phyloP scores from a whole-genome alignment of 2,329 filamentous ascomycete species.

The Spiromastix sp. region DNA sequence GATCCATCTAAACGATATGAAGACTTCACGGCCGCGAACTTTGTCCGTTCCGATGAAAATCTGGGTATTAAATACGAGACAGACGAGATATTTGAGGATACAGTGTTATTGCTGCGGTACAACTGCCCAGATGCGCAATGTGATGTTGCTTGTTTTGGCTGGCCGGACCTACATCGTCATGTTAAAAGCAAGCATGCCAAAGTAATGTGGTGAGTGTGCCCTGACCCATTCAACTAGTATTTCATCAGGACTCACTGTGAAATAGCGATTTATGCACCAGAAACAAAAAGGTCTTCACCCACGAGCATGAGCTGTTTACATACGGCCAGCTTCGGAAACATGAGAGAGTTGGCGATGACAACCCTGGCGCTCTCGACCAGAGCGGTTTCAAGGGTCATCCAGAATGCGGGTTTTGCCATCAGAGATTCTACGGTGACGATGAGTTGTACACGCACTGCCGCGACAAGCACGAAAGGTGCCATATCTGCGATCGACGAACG shows the following conservation, averaged over 20 bases:
- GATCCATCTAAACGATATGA: conserved; percentile 71
- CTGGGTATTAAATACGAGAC: conserved; percentile 88
- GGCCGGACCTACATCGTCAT: conserved; percentile 70
- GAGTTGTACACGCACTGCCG: conserved; percentile 90
- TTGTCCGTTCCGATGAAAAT: conserved; percentile 69
- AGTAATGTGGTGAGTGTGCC: conserved; percentile 58
- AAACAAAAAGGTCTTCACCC: conserved; percentile 97
- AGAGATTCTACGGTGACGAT: conserved; percentile 91
- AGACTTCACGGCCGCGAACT: conserved; percentile 65
- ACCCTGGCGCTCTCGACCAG: conserved; percentile 79
- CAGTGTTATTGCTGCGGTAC: conserved; percentile 75
- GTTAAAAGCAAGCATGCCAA: conserved; percentile 74
- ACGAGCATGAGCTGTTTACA: conserved; percentile 90
- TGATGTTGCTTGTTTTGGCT: conserved; percentile 73
- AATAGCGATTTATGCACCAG: conserved; percentile 70
- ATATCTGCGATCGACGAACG: conserved; percentile 71
- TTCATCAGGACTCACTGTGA: conserved; percentile 1
- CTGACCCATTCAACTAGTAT: neutral
- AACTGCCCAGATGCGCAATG: conserved; percentile 85
- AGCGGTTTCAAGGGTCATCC: conserved; percentile 95
- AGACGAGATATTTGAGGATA: conserved; percentile 83
- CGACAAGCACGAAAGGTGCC: conserved; percentile 88
- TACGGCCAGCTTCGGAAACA: conserved; percentile 71
- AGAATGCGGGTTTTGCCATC: conserved; percentile 82
- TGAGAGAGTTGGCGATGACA: conserved; percentile 83